These are phyloP conservation scores for Powellomyces hirtus DNA, from an alignment of 192 early-diverging fungal genomes.

Conservation along the genomic window DNA sequence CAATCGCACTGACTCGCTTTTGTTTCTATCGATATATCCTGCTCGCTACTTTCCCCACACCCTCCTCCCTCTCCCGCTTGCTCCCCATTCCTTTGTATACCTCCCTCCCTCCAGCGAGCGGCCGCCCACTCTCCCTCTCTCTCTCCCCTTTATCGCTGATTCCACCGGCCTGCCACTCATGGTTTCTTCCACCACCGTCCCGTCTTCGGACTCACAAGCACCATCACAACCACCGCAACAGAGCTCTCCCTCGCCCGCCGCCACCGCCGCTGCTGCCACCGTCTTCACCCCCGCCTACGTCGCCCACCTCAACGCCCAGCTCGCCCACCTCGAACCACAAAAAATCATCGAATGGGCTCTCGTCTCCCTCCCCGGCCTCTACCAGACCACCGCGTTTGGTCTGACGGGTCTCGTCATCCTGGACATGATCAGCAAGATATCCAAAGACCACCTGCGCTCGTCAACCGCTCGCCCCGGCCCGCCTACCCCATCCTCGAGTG, in stretches of 20 bases:
- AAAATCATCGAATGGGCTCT: slow-evolving; percentile 89
- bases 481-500: neutral
- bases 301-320: slow-evolving; percentile 71
- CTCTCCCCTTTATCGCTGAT: too few species aligned
- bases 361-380: slow-evolving; percentile 72
- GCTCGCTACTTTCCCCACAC: too few species aligned
- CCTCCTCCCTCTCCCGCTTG: too few species aligned
- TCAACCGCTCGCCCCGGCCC: neutral
- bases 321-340: slow-evolving; percentile 64
- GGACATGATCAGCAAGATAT: slow-evolving; percentile 78
- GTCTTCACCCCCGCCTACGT: slow-evolving; percentile 62
- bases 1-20: too few species aligned
- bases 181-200: too few species aligned
- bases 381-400: slow-evolving; percentile 94
- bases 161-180: too few species aligned
- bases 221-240: neutral
- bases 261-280: neutral
- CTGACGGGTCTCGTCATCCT: slow-evolving; percentile 84
- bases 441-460: slow-evolving; percentile 1
- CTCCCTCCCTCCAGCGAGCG: too few species aligned
- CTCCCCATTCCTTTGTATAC: too few species aligned
- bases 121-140: too few species aligned
- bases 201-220: too few species aligned
- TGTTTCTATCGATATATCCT: too few species aligned
- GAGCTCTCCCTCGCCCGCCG: too few species aligned